Conservation (phyloP, 495 filamentous ascomycete species). For the Cetradonia linearis region DNA sequence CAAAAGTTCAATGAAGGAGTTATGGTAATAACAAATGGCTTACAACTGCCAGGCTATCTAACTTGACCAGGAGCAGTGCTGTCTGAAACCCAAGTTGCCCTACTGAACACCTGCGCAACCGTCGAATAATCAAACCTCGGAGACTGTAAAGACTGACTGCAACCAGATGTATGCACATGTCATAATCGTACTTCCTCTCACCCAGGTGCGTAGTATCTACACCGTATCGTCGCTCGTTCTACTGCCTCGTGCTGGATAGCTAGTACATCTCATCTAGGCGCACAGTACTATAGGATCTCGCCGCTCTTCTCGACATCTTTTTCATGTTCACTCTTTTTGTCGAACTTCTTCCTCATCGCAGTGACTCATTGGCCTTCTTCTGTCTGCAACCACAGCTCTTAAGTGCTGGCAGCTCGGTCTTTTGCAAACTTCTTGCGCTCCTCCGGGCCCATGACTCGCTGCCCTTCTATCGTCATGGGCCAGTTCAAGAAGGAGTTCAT, state of each 20-base stretch:
- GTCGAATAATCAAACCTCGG: neutral
- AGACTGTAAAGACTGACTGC: neutral
- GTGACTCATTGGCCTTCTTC: neutral
- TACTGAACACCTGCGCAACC: neutral
- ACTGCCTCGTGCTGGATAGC: too few relatives aligned
- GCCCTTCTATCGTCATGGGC: neutral
- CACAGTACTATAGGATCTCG: too few relatives aligned
- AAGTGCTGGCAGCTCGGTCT: neutral
- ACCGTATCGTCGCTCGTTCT: neutral
- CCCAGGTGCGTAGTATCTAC: neutral
- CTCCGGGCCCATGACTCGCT: neutral
- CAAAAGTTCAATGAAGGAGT: neutral
- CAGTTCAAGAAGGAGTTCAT: neutral
- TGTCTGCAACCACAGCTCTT: neutral
- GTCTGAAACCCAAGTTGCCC: neutral
- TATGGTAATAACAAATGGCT: neutral
- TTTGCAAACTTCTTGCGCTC: neutral
- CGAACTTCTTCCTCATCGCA: neutral
- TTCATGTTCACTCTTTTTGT: neutral
- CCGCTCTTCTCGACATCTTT: neutral
- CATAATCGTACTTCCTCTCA: neutral
- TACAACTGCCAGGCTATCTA: neutral
- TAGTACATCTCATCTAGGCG: neutral
- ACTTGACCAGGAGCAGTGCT: neutral
- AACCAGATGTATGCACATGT: neutral